Evolutionary conservation across 2,329 filamentous ascomycete genomes (phyloP).

Genomic region (Huntiella omanensis): DNA sequence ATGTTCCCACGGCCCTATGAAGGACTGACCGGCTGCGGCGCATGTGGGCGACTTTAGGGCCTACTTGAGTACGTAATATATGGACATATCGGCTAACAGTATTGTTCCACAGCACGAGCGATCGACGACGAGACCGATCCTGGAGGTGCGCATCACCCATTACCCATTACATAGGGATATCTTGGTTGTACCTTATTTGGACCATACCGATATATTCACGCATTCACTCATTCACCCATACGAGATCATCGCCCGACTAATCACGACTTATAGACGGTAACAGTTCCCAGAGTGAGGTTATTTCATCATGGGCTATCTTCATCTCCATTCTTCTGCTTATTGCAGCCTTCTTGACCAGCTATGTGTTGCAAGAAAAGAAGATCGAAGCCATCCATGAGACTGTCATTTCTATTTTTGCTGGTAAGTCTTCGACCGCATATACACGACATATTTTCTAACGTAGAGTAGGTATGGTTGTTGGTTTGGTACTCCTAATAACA

Average conservation of each 20-base stretch:
- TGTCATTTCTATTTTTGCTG: conserved; percentile 92
- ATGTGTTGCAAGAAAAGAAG: conserved; percentile 88
- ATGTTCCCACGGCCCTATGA: not conserved
- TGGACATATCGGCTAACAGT: conserved; percentile 7
- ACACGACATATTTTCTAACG: not conserved
- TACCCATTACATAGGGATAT: not conserved
- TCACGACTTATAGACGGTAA: conserved; percentile 35
- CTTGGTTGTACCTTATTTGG: too few species aligned
- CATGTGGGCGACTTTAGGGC: not conserved
- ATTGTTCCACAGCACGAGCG: conserved; percentile 9
- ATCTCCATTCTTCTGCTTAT: conserved; percentile 92
- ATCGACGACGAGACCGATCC: conserved; percentile 13
- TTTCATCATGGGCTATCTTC: conserved; percentile 91
- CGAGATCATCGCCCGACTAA: not conserved
- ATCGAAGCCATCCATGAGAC: conserved; percentile 97
- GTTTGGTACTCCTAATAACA: conserved; percentile 66
- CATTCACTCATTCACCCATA: too few species aligned
- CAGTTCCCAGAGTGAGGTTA: conserved; percentile 79
- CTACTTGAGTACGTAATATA: not conserved
- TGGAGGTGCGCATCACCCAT: conserved; percentile 11
- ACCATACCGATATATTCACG: too few species aligned
- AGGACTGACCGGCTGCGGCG: not conserved
- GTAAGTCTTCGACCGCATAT: conserved; percentile 24
- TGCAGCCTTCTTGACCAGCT: conserved; percentile 87
- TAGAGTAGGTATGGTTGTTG: conserved; percentile 72